These are phyloP conservation scores for Camillea tinctor DNA, from an alignment of 2,329 filamentous ascomycete species.

Conservation along the genomic window DNA sequence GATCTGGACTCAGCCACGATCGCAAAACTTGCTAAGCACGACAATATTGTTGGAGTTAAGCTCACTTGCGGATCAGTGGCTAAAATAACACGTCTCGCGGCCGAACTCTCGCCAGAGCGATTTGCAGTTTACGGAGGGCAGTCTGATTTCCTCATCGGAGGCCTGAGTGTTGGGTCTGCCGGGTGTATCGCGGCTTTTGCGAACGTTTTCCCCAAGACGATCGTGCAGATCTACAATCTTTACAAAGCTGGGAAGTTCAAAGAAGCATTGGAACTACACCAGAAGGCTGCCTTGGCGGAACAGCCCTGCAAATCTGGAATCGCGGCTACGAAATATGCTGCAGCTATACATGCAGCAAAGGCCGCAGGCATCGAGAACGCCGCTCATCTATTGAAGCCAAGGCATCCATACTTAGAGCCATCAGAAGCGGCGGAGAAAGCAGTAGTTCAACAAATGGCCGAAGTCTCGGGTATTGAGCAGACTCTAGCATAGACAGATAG, in stretches of 20 bases:
- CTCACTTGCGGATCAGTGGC: conserved; percentile 59
- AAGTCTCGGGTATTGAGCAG: no score
- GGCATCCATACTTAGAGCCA: conserved; percentile 54
- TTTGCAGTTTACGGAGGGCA: conserved; percentile 70
- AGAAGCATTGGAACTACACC: no score
- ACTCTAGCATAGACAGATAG: no score
- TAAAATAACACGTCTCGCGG: conserved; percentile 53
- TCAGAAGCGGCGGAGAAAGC: no score
- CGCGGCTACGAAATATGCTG: conserved; percentile 63
- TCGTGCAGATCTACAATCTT: conserved; percentile 57
- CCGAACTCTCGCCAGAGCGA: conserved; percentile 44
- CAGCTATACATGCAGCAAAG: conserved; percentile 54
- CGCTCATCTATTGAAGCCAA: conserved; percentile 52
- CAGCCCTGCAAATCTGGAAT: conserved; percentile 63
- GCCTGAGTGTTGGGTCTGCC: conserved; percentile 51
- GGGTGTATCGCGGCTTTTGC: conserved; percentile 60
- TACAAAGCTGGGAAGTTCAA: conserved; percentile 52
- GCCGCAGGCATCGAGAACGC: conserved; percentile 57
- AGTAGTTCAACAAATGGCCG: no score
- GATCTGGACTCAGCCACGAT: conserved; percentile 64
- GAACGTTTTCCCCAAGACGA: conserved; percentile 59
- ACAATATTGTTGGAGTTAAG: conserved; percentile 60
- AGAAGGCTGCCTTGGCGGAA: no score
- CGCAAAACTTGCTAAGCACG: conserved; percentile 44
- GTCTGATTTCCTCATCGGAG: conserved; percentile 64